Evolutionary conservation across 2,329 filamentous ascomycete genomes (phyloP).

Genomic region (Aureobasidium sp.): DNA sequence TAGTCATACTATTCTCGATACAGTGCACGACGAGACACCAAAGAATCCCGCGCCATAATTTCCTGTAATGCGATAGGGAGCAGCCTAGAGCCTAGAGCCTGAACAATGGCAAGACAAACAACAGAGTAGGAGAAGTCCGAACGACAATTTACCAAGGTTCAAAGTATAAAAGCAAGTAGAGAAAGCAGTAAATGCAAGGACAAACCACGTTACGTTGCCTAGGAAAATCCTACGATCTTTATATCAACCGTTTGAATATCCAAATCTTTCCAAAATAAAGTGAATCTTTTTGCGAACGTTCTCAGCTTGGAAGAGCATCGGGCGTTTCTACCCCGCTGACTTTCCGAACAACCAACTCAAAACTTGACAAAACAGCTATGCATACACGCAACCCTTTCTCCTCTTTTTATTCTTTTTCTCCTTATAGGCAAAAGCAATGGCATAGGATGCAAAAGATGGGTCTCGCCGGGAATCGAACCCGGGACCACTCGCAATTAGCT

Average conservation of each 20-base stretch:
- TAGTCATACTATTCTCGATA: not conserved
- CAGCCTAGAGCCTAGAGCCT: not conserved
- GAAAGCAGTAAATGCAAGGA: slow-evolving; percentile 8
- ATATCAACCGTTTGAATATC: too few species aligned
- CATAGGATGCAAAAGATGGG: not conserved
- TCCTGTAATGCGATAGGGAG: not conserved
- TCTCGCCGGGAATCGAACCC: not conserved
- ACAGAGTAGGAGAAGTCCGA: not conserved
- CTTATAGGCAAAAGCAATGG: not conserved
- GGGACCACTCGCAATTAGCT: not conserved
- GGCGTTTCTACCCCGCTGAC: not conserved
- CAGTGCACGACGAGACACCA: not conserved
- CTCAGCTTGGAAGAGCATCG: not conserved
- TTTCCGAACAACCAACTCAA: too few species aligned
- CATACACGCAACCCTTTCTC: not conserved
- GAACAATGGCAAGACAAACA: not conserved
- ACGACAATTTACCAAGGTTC: not conserved
- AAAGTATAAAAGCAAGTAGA: not conserved
- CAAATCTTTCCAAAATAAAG: too few species aligned
- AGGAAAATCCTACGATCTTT: too few species aligned
- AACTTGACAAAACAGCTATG: not conserved
- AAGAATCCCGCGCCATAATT: not conserved
- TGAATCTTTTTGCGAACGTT: not conserved
- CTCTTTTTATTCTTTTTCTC: not conserved
- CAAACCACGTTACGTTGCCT: slow-evolving; percentile 1